phyloP scores from a whole-genome alignment of 768 basidiomycete genomes.

The Rhizopogon salebrosus region DNA sequence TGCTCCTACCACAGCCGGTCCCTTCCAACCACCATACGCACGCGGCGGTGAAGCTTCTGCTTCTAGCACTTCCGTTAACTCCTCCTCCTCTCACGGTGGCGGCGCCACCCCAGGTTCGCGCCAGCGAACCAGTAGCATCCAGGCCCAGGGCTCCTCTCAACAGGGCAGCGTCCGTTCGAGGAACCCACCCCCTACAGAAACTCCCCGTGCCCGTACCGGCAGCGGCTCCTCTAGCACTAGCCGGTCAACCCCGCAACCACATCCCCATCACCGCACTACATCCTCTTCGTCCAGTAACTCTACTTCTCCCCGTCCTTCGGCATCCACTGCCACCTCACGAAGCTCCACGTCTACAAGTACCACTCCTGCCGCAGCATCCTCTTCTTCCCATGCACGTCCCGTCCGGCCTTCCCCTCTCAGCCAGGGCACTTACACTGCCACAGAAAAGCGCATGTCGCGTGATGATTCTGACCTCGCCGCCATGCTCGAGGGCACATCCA shows the following conservation, averaged over 20 bases:
- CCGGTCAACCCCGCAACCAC: conserved; percentile 19
- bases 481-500: conserved; percentile 38
- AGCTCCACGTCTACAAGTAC: conserved; percentile 16
- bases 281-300: conserved; percentile 25
- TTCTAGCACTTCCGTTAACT: conserved; percentile 76
- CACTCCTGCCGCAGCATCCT: conserved; percentile 6
- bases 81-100: conserved; percentile 34
- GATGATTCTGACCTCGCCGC: conserved; percentile 69
- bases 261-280: conserved; percentile 26
- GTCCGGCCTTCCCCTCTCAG: conserved; percentile 28
- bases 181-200: conserved; percentile 27
- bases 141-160: conserved; percentile 56
- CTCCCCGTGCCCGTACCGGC: conserved; percentile 25
- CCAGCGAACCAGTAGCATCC: conserved; percentile 67
- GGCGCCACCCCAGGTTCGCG: conserved; percentile 39
- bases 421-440: conserved; percentile 44
- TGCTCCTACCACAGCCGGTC: conserved; percentile 18
- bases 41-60: conserved; percentile 73
- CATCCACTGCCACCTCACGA: conserved; percentile 23
- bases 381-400: conserved; percentile 26
- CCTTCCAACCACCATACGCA: conserved; percentile 73
- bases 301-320: conserved; percentile 20
- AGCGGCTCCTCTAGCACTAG: conserved; percentile 23
- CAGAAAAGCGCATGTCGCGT: conserved; percentile 73
- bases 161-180: conserved; percentile 32